These are phyloP conservation scores for Glycyrrhiza uralensis DNA, from an alignment of 306 rosid genomes.

Conservation along the genomic window DNA sequence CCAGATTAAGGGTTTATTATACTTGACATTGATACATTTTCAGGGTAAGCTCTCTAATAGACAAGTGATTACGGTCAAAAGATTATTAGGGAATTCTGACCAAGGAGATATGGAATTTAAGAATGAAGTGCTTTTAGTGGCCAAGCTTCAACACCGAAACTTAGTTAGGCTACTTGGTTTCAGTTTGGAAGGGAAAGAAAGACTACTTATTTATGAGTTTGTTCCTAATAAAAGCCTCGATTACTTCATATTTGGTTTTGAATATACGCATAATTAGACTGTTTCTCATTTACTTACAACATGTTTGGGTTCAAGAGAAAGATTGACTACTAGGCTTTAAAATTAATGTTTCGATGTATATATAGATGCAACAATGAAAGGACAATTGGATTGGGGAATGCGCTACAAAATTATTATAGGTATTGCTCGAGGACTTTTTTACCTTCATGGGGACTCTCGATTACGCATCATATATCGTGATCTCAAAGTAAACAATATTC, in stretches of 20 bases:
- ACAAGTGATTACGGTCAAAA: constrained; percentile 24
- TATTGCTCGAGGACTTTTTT: constrained; percentile 32
- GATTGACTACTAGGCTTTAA: neutral
- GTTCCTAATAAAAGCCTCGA: constrained; percentile 49
- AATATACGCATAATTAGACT: neutral
- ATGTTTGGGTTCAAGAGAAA: neutral
- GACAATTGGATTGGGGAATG: constrained; percentile 23
- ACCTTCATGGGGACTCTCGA: constrained; percentile 45
- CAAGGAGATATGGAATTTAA: constrained; percentile 43
- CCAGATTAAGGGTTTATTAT: neutral
- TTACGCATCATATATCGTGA: constrained; percentile 26
- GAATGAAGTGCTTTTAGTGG: constrained; percentile 40
- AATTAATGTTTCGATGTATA: neutral
- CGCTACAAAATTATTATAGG: constrained; percentile 39
- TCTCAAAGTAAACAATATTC: constrained; percentile 39
- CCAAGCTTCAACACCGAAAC: constrained; percentile 30
- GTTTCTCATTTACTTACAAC: neutral
- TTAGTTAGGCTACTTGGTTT: constrained; percentile 31
- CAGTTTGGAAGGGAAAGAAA: constrained; percentile 24
- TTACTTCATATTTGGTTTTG: constrained; percentile 39
- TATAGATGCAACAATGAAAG: constrained; percentile 26
- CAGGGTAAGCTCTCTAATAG: constrained; percentile 17
- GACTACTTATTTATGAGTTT: constrained; percentile 45
- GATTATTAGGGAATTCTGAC: constrained; percentile 6
- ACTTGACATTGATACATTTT: neutral